Base-by-base conservation (phyloP, 768 basidiomycete genomes). In the Suillus clintonianus region DNA sequence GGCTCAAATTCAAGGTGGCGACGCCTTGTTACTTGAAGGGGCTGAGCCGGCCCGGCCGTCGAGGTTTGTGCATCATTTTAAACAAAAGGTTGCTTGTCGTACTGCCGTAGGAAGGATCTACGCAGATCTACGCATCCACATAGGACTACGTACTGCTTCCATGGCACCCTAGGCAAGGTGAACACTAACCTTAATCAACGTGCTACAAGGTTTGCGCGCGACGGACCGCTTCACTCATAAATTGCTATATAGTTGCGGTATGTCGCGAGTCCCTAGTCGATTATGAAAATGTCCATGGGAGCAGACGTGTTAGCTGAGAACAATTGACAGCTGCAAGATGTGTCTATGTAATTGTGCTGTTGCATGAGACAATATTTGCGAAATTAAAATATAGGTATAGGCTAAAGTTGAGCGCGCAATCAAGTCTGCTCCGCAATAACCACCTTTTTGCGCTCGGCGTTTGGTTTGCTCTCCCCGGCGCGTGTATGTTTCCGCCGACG, bases 401-500 rank as follows among this genome's bases (percentile, higher is more conserved):
- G 37, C 37, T 41, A 57, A 39, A 3, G 55, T 56, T 37, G 37
- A 68, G 57, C 60, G 45, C 17, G 64, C 27, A 60, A 53, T 72
- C 74, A 76, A 39, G 71, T 73, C 81, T 97, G 94, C 78, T 95
- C 93, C 51, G 82, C 82, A 65, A 95, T 79, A 65, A 98, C 92
- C 47, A 89, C 79, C 75, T 91, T 96, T 80, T 95, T 95, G 77
- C 90, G 86, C 82, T 95, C 95, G 45, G 95, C 86, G 73, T 91
- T 93, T 10, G 97, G 97, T 72, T 95, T 97, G 76, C 76, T 85
- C 74, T 89, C 87, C 50, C 95, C 95, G 14, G 87, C 87, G 32
- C 94, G 84, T 8, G 96, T 91, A 74, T 99, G 97, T 71, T 89
- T 90, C 74, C 96, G 81, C 66, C 97, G 82, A 67, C 95, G 85